Conservation (phyloP, 306 rosid genomes). For the Cucumis hystrix region DNA sequence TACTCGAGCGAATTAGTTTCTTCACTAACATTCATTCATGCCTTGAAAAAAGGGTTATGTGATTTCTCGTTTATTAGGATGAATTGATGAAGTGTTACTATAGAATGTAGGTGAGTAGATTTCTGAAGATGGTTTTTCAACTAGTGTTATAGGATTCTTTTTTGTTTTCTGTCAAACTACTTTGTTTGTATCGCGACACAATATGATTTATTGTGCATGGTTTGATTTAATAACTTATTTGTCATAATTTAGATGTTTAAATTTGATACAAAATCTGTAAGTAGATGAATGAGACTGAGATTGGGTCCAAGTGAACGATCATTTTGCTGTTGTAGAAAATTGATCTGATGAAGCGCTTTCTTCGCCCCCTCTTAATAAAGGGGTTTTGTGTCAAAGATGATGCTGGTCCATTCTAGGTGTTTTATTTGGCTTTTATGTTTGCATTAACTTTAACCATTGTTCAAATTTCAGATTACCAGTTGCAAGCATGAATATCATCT, state of each 20-base stretch:
- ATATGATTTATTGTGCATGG: not conserved
- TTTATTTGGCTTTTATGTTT: not conserved
- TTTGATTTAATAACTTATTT: not conserved
- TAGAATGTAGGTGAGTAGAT: not conserved
- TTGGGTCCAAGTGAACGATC: not conserved
- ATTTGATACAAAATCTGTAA: not conserved
- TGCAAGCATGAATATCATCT: slow-evolving; percentile 96
- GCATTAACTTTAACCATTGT: not conserved
- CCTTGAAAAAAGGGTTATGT: not conserved
- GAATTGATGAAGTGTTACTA: not conserved
- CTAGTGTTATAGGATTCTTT: not conserved
- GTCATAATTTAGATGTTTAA: not conserved
- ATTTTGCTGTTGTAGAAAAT: not conserved
- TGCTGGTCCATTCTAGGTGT: not conserved
- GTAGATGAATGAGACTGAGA: not conserved
- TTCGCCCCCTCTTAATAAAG: not conserved
- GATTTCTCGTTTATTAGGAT: not conserved
- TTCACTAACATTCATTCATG: not conserved
- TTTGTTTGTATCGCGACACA: not conserved
- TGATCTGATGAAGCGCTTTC: not conserved
- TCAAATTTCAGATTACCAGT: slow-evolving; percentile 53
- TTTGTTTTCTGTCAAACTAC: not conserved
- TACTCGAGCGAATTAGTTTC: not conserved
- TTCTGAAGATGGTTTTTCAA: not conserved
- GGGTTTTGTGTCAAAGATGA: not conserved